These are phyloP conservation scores for Fusarium ramigenum DNA, from an alignment of 2,329 filamentous ascomycete genomes.

Conservation along the genomic window DNA sequence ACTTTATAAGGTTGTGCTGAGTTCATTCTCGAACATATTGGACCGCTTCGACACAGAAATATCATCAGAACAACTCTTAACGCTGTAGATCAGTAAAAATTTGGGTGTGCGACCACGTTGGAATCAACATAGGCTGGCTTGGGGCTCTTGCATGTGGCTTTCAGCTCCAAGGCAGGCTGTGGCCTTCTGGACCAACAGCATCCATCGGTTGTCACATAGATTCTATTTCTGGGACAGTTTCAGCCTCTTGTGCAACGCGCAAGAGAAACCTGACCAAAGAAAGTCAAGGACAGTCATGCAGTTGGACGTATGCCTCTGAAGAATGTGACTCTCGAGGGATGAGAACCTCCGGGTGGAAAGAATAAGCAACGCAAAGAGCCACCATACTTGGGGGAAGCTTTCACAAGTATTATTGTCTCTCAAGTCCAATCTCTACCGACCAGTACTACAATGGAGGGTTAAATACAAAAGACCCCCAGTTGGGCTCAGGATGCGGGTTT, in stretches of 20 bases:
- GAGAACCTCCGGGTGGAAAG: not conserved
- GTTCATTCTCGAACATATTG: too few relatives aligned
- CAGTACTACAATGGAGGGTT: too few relatives aligned
- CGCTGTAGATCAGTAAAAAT: too few relatives aligned
- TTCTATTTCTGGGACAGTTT: not conserved
- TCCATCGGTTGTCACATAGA: not conserved
- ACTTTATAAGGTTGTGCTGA: too few relatives aligned
- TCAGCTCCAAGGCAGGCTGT: not conserved
- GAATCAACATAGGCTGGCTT: not conserved
- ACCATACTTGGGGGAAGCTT: rapidly evolving
- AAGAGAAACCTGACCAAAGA: not conserved
- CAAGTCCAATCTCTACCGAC: rapidly evolving
- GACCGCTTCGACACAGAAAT: too few relatives aligned
- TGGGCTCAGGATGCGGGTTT: not conserved
- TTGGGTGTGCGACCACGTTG: too few relatives aligned
- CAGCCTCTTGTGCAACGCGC: not conserved
- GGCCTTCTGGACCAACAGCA: rapidly evolving
- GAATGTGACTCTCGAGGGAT: not conserved
- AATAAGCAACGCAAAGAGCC: not conserved
- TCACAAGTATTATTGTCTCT: not conserved
- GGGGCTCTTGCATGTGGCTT: not conserved
- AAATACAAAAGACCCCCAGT: not conserved
- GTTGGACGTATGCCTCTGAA: not conserved
- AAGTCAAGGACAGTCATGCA: not conserved
- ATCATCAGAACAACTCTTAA: too few relatives aligned